These are phyloP conservation scores for Lactifluus echinatus DNA, from an alignment of 768 basidiomycete species.

Conservation along the genomic window DNA sequence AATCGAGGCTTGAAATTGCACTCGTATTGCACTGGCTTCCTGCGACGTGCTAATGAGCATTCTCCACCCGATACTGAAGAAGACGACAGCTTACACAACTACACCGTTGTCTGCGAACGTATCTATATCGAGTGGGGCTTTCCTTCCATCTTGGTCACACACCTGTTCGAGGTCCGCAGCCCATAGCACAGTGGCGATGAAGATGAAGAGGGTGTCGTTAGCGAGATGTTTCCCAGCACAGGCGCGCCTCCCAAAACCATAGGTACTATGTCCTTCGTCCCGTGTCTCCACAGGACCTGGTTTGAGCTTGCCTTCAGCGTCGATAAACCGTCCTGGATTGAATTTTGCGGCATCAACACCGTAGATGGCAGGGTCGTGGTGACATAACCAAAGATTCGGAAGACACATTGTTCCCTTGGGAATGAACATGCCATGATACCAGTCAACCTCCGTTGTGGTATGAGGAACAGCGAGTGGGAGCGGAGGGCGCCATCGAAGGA, in stretches of 20 bases:
- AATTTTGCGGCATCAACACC: conserved; percentile 18
- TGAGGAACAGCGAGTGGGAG: neutral
- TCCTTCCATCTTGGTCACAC: conserved; percentile 6
- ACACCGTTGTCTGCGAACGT: neutral
- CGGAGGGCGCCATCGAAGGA: conserved; percentile 3
- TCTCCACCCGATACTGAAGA: neutral
- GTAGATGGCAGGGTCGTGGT: conserved; percentile 1
- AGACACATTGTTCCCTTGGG: conserved; percentile 30
- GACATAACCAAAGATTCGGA: conserved; percentile 20
- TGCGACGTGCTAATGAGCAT: neutral
- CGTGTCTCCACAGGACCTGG: neutral
- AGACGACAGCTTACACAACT: conserved; percentile 4
- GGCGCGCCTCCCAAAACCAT: conserved; percentile 16
- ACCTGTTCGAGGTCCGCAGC: conserved; percentile 14
- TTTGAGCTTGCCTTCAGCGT: neutral
- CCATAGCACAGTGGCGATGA: conserved; percentile 17
- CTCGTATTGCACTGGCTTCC: neutral
- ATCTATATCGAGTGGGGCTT: neutral
- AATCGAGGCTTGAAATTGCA: neutral
- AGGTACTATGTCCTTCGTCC: conserved; percentile 10
- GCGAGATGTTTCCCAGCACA: conserved; percentile 20
- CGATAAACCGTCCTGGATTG: conserved; percentile 17
- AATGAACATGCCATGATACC: conserved; percentile 26
- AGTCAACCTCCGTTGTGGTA: conserved; percentile 23
- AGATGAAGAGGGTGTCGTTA: conserved; percentile 19